Conservation (phyloP, 1,139 yeast genomes). For the Zygosaccharomyces sapae region DNA sequence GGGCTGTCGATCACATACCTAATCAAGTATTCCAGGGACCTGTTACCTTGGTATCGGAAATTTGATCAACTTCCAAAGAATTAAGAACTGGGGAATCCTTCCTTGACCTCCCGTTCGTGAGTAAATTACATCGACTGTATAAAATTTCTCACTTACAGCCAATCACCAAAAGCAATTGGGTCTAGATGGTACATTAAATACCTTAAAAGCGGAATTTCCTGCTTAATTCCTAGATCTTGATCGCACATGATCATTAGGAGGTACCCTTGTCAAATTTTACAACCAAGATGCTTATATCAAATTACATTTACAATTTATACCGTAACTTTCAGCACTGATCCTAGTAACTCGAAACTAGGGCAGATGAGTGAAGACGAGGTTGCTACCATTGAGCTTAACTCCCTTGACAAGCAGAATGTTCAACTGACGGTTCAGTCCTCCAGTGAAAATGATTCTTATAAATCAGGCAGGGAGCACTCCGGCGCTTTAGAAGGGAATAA, state of each 20-base stretch:
- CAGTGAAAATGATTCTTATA: not conserved
- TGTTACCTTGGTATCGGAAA: not conserved
- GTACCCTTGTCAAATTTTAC: not conserved
- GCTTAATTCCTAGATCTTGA: not conserved
- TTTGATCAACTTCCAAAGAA: not conserved
- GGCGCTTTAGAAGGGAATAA: not conserved
- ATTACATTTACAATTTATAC: too few relatives aligned
- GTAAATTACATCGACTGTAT: not conserved
- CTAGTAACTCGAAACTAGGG: not conserved
- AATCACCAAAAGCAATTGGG: not conserved
- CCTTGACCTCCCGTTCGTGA: not conserved
- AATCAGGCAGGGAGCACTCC: not conserved
- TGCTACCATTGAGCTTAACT: not conserved
- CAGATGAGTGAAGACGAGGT: not conserved
- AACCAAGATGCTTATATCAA: not conserved
- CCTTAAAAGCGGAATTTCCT: not conserved
- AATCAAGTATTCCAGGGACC: not conserved
- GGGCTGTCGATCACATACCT: not conserved
- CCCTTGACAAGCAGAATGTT: conserved; percentile 3
- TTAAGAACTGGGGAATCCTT: not conserved
- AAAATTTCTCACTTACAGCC: not conserved
- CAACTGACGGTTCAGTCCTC: not conserved
- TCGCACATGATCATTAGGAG: not conserved
- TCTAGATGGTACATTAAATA: not conserved
- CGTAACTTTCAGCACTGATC: not conserved